Conservation (phyloP, 2,329 filamentous ascomycete species). For the Xylariaceae sp. region DNA sequence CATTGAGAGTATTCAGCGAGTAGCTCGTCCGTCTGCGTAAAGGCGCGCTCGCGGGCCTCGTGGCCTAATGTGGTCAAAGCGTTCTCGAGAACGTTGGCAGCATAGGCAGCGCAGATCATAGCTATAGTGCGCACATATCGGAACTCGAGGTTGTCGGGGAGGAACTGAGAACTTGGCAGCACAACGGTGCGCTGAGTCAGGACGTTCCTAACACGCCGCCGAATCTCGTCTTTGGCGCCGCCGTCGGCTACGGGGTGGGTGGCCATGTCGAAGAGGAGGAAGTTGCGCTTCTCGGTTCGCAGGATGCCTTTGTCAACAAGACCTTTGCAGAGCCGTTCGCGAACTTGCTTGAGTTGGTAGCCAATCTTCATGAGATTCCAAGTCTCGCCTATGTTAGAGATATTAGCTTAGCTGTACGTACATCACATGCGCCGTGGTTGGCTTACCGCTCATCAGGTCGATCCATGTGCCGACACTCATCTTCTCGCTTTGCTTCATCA, state of each 20-base stretch:
- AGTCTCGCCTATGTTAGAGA: slow-evolving; percentile 71
- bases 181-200: slow-evolving; percentile 93
- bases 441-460: slow-evolving; percentile 93
- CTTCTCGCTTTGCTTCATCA: slow-evolving; percentile 99
- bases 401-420: not conserved
- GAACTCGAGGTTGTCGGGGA: slow-evolving; percentile 93
- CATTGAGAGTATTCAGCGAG: slow-evolving; percentile 96
- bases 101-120: slow-evolving; percentile 98
- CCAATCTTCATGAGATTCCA: slow-evolving; percentile 99
- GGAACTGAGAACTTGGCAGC: slow-evolving; percentile 78
- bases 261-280: slow-evolving; percentile 99
- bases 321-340: slow-evolving; percentile 93
- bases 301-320: slow-evolving; percentile 98
- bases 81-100: slow-evolving; percentile 96
- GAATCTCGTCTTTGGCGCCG: slow-evolving; percentile 95
- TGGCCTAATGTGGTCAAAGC: slow-evolving; percentile 92
- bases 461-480: slow-evolving; percentile 99
- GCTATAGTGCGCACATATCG: slow-evolving; percentile 86
- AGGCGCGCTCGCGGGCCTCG: slow-evolving; percentile 89
- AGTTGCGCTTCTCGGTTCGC: slow-evolving; percentile 98
- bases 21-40: slow-evolving; percentile 94
- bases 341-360: slow-evolving; percentile 98
- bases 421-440: not conserved
- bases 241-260: slow-evolving; percentile 96
- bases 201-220: slow-evolving; percentile 85